Base-by-base conservation (phyloP, 345 rosid genomes). In the Citrus medica region DNA sequence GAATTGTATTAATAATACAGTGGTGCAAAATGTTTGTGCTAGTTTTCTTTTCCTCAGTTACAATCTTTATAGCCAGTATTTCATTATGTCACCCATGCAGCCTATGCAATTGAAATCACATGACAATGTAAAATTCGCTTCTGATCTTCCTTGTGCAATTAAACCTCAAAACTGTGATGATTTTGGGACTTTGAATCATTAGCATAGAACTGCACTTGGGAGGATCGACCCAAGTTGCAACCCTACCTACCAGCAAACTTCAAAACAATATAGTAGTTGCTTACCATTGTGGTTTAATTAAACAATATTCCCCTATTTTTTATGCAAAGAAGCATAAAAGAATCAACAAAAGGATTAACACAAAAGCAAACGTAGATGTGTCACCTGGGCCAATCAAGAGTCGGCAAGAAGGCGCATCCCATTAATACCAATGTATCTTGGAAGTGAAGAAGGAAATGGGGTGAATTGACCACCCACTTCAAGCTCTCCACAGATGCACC, bases 371-470 rank as follows among this genome's bases (percentile, higher is more conserved):
- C 48, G 69, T 35, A 22, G 22, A 71, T 0, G 7, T 40, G 71
- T 79, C 38, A 92, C 98, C 92, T 90, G 88, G 68, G 89, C 79
- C 60, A 93, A 79, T 51, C 90, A 80, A 13, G 94, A 89, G 82
- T 95, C 96, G 9, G 97, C 96, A 51, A 95, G 89, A 81, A 88
- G 88, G 21, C 93, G 88, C 99, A 92, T 93, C 72, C 99, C 97
- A 60, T 90, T 81, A 67, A 85, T 89, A 74, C 93, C 96, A 58
- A 93, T 67, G 77, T 93, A 93, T 85, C 88, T 89, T 2, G 93
- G 94, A 69, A 87, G 74, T 48, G 92, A 82, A 55, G 82, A 51
- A 71, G 91, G 88, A 78, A 89, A 80, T 64, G 89, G 94, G 68
- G 78, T 65, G 83, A 92, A 95, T 24, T n/a, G 87, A 67, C 96